Conservation (phyloP, 2,329 filamentous ascomycete genomes). For the Ascocoryne sarcoides region DNA sequence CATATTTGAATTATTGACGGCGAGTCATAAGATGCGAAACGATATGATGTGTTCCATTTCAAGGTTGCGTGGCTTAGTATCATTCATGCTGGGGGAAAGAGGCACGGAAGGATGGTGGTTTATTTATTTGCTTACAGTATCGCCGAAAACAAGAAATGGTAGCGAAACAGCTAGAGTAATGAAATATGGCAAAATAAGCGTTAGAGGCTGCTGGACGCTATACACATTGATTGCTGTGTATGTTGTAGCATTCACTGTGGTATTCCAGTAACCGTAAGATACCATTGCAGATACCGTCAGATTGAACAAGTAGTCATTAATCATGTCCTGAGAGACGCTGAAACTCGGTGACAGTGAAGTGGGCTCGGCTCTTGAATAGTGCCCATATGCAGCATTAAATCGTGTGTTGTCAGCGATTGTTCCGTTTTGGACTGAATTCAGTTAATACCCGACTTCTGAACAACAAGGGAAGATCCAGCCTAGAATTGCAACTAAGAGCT, state of each 20-base stretch:
- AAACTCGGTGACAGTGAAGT: conserved; percentile 2
- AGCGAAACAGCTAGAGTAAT: conserved; percentile 9
- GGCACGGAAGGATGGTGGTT: no score
- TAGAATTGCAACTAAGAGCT: conserved; percentile 1
- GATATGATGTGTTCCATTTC: no score
- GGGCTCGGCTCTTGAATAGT: conserved; percentile 5
- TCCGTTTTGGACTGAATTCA: neutral
- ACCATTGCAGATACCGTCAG: conserved; percentile 13
- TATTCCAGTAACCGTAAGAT: conserved; percentile 11
- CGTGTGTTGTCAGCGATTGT: conserved; percentile 12
- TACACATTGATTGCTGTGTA: conserved; percentile 12
- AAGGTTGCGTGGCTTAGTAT: no score
- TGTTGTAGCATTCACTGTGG: conserved; percentile 10
- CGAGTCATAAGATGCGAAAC: neutral
- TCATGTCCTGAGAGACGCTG: conserved; percentile 9
- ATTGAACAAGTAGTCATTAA: conserved; percentile 19
- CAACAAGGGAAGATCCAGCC: neutral
- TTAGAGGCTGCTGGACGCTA: conserved; percentile 14
- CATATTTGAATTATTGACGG: neutral
- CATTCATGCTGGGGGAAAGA: no score
- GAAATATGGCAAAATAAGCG: conserved; percentile 19
- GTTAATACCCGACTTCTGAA: neutral
- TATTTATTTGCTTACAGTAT: neutral
- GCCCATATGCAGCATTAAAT: conserved; percentile 11
- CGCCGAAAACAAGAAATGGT: conserved; percentile 14